Conservation (phyloP, 768 basidiomycete genomes). For the Lepiota venenata region DNA sequence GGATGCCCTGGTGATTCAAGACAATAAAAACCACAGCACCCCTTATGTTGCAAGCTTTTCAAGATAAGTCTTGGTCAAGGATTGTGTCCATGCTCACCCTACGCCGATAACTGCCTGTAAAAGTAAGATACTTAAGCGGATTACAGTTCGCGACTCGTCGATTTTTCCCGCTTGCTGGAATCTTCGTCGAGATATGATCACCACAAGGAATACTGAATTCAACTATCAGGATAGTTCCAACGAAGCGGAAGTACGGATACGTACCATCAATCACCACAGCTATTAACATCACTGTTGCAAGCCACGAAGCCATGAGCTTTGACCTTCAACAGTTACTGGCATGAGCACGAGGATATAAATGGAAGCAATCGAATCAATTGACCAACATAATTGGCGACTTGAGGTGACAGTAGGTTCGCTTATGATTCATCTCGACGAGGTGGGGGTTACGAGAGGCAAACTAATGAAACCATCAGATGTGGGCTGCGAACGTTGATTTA, state of each 20-base stretch:
- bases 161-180: not conserved
- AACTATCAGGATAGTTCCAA: no score
- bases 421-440: not conserved
- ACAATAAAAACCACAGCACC: not conserved
- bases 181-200: conserved; percentile 2
- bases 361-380: not conserved
- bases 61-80: no score
- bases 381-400: not conserved
- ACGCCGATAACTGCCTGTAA: not conserved
- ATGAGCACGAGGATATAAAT: not conserved
- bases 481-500: not conserved
- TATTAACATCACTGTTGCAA: not conserved
- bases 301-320: not conserved
- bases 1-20: not conserved
- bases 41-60: not conserved
- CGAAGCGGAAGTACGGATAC: not conserved
- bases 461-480: not conserved
- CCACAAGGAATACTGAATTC: not conserved
- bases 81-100: not conserved
- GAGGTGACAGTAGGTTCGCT: conserved; percentile 6
- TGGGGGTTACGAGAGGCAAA: not conserved
- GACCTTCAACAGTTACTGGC: not conserved
- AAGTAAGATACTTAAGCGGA: not conserved
- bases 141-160: not conserved
- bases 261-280: not conserved